phyloP scores from a whole-genome alignment of 2,329 filamentous ascomycete species.

The Colletotrichum cereale region DNA sequence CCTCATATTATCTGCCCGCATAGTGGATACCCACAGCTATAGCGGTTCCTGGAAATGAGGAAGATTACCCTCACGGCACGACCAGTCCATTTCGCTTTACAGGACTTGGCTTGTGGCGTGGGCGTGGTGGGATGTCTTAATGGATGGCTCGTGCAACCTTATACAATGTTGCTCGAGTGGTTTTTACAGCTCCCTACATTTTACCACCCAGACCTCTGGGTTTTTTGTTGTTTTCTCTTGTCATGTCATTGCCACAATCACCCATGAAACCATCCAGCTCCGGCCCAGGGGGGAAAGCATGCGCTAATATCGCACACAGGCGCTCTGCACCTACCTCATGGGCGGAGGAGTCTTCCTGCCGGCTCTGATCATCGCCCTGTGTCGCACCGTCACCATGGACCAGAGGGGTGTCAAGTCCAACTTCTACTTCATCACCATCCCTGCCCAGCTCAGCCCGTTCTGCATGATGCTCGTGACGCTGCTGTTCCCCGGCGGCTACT shows the following conservation, averaged over 20 bases:
- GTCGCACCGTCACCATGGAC: slow-evolving; percentile 88
- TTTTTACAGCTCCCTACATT: slow-evolving; percentile 75
- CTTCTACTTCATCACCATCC: slow-evolving; percentile 87
- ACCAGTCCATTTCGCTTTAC: slow-evolving; percentile 74
- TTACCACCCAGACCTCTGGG: slow-evolving; percentile 43
- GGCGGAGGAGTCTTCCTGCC: slow-evolving; percentile 64
- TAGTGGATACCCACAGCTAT: slow-evolving; percentile 78
- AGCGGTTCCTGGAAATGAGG: slow-evolving; percentile 88
- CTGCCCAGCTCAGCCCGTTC: slow-evolving; percentile 83
- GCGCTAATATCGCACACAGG: slow-evolving; percentile 53
- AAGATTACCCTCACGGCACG: slow-evolving; percentile 79
- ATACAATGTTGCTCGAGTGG: slow-evolving; percentile 70
- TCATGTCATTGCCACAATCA: not conserved
- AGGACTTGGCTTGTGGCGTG: slow-evolving; percentile 73
- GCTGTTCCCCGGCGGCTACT: slow-evolving; percentile 70
- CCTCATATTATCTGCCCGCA: slow-evolving; percentile 82
- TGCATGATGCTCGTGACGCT: slow-evolving; percentile 82
- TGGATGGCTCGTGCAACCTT: slow-evolving; percentile 74
- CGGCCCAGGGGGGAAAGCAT: slow-evolving; percentile 40
- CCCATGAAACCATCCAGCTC: slow-evolving; percentile 15
- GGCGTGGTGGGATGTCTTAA: slow-evolving; percentile 81
- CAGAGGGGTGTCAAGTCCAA: slow-evolving; percentile 80
- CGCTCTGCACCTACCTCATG: slow-evolving; percentile 65
- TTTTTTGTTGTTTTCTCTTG: slow-evolving; percentile 41
- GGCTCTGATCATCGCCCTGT: slow-evolving; percentile 82